These are phyloP conservation scores for Phaffia rhodozyma DNA, from an alignment of 1,284 basidiomycete species.

Conservation along the genomic window DNA sequence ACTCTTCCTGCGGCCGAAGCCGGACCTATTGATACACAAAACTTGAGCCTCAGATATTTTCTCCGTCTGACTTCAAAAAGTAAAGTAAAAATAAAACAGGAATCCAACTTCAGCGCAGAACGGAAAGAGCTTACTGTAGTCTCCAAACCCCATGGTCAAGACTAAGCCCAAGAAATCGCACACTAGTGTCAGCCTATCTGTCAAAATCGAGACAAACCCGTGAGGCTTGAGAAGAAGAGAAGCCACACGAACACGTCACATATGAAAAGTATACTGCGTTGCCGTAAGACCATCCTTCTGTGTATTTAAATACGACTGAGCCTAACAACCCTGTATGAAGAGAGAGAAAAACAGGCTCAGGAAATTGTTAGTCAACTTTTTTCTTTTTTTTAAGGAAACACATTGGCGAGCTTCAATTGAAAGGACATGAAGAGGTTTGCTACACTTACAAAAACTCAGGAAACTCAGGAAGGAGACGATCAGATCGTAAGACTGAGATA, in stretches of 20 bases:
- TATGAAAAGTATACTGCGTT: constrained; percentile 21
- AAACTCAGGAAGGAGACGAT: not conserved
- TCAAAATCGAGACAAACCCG: not conserved
- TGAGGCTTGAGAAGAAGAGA: no score
- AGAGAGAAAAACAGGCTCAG: not conserved
- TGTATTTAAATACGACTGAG: not conserved
- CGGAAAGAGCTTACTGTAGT: not conserved
- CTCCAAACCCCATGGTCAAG: not conserved
- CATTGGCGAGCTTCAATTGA: no score
- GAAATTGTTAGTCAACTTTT: no score
- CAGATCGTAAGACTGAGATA: not conserved
- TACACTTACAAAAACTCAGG: no score
- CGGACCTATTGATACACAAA: not conserved
- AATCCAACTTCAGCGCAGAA: not conserved
- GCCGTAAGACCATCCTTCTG: constrained; percentile 9
- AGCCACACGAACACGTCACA: not conserved
- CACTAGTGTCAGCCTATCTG: constrained; percentile 19
- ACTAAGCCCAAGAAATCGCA: constrained; percentile 26
- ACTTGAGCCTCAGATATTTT: constrained; percentile 22
- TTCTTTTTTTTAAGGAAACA: no score
- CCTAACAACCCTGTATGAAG: not conserved
- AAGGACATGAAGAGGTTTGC: no score
- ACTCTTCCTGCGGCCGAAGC: constrained; percentile 23
- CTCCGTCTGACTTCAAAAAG: constrained; percentile 33
- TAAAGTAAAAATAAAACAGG: no score